Percentiles rank a stretch among this genome's conserved stretches.
Evolutionary conservation across 2,329 filamentous ascomycete genomes (phyloP).

Genomic region (Emmonsiellopsis sp.): DNA sequence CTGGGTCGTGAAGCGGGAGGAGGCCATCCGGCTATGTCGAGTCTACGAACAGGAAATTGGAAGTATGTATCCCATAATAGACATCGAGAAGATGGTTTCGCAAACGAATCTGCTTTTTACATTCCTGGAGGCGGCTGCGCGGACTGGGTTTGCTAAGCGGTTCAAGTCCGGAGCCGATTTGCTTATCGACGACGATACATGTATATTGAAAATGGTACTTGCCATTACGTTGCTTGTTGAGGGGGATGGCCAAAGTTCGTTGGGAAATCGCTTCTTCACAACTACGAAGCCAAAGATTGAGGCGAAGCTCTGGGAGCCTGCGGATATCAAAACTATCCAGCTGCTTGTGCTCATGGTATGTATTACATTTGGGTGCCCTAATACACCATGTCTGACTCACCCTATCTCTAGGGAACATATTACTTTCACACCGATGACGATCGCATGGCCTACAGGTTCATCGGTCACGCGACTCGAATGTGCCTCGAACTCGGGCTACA

Average conservation of each 20-base stretch:
- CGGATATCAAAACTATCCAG: constrained; percentile 50
- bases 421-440: constrained; percentile 83
- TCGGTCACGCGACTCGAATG: constrained; percentile 70
- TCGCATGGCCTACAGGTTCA: constrained; percentile 73
- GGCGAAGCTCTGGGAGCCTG: constrained; percentile 47
- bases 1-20: constrained; percentile 66
- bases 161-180: constrained; percentile 47
- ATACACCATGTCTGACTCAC: background rate
- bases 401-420: constrained; percentile 51
- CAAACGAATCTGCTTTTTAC: constrained; percentile 62
- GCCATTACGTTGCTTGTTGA: constrained; percentile 70
- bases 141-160: constrained; percentile 49
- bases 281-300: constrained; percentile 66
- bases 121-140: constrained; percentile 60
- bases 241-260: constrained; percentile 65
- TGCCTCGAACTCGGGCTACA: constrained; percentile 79
- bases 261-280: constrained; percentile 63
- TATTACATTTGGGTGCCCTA: background rate
- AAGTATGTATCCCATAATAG: constrained; percentile 81
- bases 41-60: constrained; percentile 86
- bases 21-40: constrained; percentile 67
- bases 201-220: constrained; percentile 73
- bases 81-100: constrained; percentile 60
- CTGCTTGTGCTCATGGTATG: constrained; percentile 33
- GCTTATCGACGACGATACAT: constrained; percentile 54